phyloP scores from a whole-genome alignment of 495 filamentous ascomycete species.

The Neurospora hispaniola region DNA sequence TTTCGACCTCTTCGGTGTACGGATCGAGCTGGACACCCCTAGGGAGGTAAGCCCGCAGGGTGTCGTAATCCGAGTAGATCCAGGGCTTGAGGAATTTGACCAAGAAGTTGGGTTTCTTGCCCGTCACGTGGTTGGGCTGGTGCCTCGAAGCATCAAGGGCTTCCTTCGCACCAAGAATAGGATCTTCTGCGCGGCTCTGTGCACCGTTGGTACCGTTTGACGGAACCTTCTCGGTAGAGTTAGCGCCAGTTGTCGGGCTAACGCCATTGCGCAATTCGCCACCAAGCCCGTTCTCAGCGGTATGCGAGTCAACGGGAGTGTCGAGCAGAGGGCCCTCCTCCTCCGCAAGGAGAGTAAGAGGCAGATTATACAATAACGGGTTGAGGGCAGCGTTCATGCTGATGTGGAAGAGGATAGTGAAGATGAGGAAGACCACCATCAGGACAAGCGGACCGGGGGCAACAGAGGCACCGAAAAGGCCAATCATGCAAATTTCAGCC shows the following conservation, averaged over 20 bases:
- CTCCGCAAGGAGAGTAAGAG: constrained; percentile 46
- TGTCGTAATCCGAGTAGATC: constrained; percentile 58
- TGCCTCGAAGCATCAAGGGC: not conserved
- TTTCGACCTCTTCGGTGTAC: constrained; percentile 51
- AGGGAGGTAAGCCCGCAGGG: constrained; percentile 64
- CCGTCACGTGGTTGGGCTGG: not conserved
- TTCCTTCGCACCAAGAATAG: constrained; percentile 14
- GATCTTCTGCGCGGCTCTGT: constrained; percentile 13
- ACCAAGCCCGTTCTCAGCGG: constrained; percentile 1
- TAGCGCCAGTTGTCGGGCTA: constrained; percentile 13
- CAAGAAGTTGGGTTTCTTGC: constrained; percentile 39
- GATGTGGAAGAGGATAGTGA: constrained; percentile 73
- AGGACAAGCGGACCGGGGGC: constrained; percentile 70
- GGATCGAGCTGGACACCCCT: constrained; percentile 33
- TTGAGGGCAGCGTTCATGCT: constrained; percentile 68
- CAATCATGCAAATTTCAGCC: constrained; percentile 75
- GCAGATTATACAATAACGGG: constrained; percentile 74
- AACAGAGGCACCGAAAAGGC: constrained; percentile 66
- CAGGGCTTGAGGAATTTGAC: constrained; percentile 70
- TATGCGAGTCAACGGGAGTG: constrained; percentile 13
- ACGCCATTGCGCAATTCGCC: not conserved
- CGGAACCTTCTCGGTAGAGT: constrained; percentile 20
- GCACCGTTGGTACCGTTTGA: constrained; percentile 19
- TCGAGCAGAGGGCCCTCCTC: constrained; percentile 47
- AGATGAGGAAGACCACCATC: constrained; percentile 72